Percentiles rank a stretch among this genome's conserved stretches.
Conservation (phyloP, 345 rosid species). For the Eucalyptus rudis region DNA sequence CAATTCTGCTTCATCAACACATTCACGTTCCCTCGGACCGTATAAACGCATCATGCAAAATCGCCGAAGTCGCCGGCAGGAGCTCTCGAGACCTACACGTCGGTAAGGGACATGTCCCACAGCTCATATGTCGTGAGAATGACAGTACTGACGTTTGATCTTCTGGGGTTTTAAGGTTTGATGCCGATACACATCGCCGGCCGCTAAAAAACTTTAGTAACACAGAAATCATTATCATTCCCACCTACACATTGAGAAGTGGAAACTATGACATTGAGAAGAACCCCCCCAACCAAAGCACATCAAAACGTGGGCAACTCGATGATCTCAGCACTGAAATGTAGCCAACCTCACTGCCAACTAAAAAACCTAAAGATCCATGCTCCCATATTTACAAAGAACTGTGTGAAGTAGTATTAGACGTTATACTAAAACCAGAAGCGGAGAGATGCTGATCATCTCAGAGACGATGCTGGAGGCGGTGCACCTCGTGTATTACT, state of each 20-base stretch:
- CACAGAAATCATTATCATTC: neutral
- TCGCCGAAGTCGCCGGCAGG: neutral
- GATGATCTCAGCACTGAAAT: neutral
- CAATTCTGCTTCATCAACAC: neutral
- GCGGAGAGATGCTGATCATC: neutral
- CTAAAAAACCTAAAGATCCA: neutral
- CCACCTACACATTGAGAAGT: neutral
- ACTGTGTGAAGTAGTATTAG: neutral
- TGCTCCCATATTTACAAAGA: neutral
- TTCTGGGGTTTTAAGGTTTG: neutral
- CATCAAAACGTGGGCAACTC: neutral
- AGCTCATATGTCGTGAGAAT: neutral
- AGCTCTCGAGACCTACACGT: neutral
- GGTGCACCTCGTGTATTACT: neutral
- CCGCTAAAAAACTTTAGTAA: neutral
- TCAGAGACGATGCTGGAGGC: neutral
- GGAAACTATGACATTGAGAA: neutral
- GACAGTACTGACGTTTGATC: neutral
- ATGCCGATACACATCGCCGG: neutral
- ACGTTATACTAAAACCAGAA: neutral
- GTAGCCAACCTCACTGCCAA: neutral
- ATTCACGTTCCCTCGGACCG: neutral
- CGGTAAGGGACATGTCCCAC: neutral
- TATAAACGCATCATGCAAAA: neutral
- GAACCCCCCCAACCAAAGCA: neutral